Conservation (phyloP, 108 stramenopile genomes). For the Fragilariopsis cylindrus region DNA sequence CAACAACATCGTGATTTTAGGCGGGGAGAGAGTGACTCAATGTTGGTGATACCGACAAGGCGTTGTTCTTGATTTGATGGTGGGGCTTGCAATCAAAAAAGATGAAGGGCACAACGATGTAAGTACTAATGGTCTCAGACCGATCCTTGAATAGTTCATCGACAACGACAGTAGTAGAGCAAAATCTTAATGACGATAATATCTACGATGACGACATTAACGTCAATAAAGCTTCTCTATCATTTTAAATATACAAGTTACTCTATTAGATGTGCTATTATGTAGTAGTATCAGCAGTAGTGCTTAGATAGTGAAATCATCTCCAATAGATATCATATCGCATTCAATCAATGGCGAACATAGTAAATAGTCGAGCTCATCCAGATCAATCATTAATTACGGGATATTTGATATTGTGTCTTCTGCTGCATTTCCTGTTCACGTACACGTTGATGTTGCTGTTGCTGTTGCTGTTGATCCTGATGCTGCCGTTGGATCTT, state of each 20-base stretch:
- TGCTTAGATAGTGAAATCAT: not conserved
- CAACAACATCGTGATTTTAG: not conserved
- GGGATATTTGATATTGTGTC: not conserved
- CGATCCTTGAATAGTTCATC: not conserved
- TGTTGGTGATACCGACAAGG: not conserved
- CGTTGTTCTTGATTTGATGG: not conserved
- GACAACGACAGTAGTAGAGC: not conserved
- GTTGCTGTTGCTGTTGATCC: constrained; percentile 1
- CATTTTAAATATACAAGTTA: too few relatives aligned
- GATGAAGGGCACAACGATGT: not conserved
- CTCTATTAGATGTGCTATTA: not conserved
- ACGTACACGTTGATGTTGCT: not conserved
- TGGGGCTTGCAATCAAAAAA: not conserved
- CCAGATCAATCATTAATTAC: not conserved
- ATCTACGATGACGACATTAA: too few relatives aligned
- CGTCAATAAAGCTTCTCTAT: too few relatives aligned
- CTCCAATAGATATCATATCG: too few relatives aligned
- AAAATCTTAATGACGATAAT: too few relatives aligned
- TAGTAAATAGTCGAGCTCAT: not conserved
- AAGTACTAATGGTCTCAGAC: not conserved
- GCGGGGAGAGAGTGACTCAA: not conserved
- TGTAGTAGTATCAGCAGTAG: not conserved
- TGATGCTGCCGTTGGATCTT: not conserved
- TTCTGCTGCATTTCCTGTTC: not conserved
- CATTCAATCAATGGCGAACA: not conserved